Evolutionary conservation across 2,329 filamentous ascomycete genomes (phyloP).

Genomic region (Rhinocladiella similis): DNA sequence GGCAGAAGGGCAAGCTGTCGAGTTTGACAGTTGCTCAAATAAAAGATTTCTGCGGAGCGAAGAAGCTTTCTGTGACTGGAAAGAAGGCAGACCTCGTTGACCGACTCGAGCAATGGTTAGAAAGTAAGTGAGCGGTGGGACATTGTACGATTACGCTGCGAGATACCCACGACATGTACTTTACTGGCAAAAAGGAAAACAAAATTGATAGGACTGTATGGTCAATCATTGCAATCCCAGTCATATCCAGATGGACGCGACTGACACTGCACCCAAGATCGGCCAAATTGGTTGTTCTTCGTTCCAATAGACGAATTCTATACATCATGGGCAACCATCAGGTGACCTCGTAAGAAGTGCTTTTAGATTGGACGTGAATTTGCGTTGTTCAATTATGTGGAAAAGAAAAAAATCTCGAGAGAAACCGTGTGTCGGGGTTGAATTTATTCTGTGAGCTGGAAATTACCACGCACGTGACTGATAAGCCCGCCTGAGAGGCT

Average conservation of each 20-base stretch:
- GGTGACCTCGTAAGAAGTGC: constrained; percentile 33
- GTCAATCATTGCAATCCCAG: constrained; percentile 34
- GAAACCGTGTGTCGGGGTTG: constrained; percentile 2
- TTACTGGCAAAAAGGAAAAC: neutral
- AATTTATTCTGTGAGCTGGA: constrained; percentile 9
- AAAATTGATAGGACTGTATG: constrained; percentile 20
- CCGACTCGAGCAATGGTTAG: constrained; percentile 49
- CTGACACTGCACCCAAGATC: constrained; percentile 34
- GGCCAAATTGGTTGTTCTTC: constrained; percentile 29
- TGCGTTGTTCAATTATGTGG: constrained; percentile 32
- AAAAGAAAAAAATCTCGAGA: constrained; percentile 17
- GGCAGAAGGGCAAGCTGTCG: constrained; percentile 44
- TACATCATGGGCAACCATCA: constrained; percentile 30
- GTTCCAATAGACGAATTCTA: constrained; percentile 35
- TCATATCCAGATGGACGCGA: constrained; percentile 25
- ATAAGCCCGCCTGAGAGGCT: neutral
- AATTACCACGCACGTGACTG: constrained; percentile 9
- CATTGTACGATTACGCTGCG: neutral
- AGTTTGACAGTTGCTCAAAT: constrained; percentile 49
- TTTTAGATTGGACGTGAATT: constrained; percentile 33
- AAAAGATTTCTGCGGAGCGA: constrained; percentile 47
- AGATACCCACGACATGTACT: constrained; percentile 4
- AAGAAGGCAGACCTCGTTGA: constrained; percentile 56
- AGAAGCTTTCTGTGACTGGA: constrained; percentile 44
- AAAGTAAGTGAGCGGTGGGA: constrained; percentile 38